These are phyloP conservation scores for Mortierella sp. DNA, from an alignment of 371 early-diverging fungal genomes.

Conservation along the genomic window DNA sequence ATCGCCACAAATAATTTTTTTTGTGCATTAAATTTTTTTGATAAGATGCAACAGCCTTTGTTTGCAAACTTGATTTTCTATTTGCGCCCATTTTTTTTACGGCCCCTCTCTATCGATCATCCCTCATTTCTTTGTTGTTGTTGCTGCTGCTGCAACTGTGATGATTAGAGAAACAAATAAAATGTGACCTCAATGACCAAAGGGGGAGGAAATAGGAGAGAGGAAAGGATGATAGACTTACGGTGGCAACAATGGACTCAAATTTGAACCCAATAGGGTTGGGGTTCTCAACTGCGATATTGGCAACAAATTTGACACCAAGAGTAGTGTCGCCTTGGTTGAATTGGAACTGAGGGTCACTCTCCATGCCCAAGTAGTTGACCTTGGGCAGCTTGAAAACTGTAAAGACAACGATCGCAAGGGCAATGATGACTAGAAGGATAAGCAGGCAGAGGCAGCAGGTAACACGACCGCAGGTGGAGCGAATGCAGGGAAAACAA, in stretches of 20 bases:
- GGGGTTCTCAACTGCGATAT: slow-evolving; percentile 66
- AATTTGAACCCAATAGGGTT: slow-evolving; percentile 71
- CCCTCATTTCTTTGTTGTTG: too few species aligned
- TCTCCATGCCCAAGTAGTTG: slow-evolving; percentile 30
- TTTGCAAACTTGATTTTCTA: neutral
- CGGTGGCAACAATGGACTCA: slow-evolving; percentile 65
- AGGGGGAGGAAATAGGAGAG: slow-evolving; percentile 4
- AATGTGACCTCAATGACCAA: neutral
- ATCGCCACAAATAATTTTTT: neutral
- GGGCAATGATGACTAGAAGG: slow-evolving; percentile 39
- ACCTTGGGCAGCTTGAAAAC: slow-evolving; percentile 53
- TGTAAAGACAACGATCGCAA: slow-evolving; percentile 40
- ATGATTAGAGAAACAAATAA: slow-evolving; percentile 12
- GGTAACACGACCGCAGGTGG: slow-evolving; percentile 51
- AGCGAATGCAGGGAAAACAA: slow-evolving; percentile 53
- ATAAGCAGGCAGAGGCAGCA: slow-evolving; percentile 49
- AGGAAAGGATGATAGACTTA: slow-evolving; percentile 36
- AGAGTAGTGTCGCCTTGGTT: slow-evolving; percentile 35
- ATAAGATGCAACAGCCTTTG: slow-evolving; percentile 1
- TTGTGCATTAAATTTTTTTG: neutral
- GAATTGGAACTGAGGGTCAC: slow-evolving; percentile 16
- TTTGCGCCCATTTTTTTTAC: too few species aligned
- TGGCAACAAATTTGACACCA: slow-evolving; percentile 22
- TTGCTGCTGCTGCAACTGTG: too few species aligned
- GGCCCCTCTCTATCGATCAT: too few species aligned